A percentile compares a stretch with the other conserved stretches of the same genome.
These are phyloP conservation scores for Penicillium silybi DNA, from an alignment of 495 filamentous ascomycete species.

Conservation along the genomic window DNA sequence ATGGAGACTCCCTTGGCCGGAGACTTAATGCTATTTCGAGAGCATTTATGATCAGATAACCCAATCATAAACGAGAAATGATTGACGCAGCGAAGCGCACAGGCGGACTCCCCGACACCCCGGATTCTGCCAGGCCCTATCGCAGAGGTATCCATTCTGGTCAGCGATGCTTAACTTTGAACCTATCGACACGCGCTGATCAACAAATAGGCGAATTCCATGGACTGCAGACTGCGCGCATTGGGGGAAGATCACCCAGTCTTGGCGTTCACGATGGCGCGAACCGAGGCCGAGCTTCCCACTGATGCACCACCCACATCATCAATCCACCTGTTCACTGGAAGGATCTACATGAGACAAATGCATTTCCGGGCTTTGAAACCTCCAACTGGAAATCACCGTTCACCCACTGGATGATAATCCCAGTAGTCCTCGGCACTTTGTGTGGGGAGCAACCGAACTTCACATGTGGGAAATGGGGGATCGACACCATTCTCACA, in stretches of 20 bases:
- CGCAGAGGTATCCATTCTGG: background rate
- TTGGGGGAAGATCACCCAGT: conserved; percentile 2
- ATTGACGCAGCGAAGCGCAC: background rate
- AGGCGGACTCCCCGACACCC: background rate
- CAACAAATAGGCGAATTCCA: background rate
- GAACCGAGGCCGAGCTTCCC: conserved; percentile 4
- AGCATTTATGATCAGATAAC: background rate
- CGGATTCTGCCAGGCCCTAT: background rate
- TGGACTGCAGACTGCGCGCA: background rate
- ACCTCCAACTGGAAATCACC: background rate
- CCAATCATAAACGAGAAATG: background rate
- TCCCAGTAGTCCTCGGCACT: conserved; percentile 1
- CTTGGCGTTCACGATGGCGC: conserved; percentile 12
- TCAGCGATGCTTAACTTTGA: background rate
- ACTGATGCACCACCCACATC: background rate
- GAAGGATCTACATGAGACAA: background rate
- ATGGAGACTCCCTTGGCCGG: background rate
- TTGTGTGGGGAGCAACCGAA: conserved; percentile 4
- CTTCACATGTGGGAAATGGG: conserved; percentile 15
- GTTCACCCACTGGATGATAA: background rate
- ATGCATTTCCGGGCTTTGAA: background rate
- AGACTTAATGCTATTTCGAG: background rate
- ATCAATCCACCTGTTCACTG: background rate
- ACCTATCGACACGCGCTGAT: too few species aligned
- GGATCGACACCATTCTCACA: conserved; percentile 6